Evolutionary conservation across 2,329 filamentous ascomycete species (phyloP), one percentile per base, ranked within the genome.

Genomic region (Fusarium illudens): DNA sequence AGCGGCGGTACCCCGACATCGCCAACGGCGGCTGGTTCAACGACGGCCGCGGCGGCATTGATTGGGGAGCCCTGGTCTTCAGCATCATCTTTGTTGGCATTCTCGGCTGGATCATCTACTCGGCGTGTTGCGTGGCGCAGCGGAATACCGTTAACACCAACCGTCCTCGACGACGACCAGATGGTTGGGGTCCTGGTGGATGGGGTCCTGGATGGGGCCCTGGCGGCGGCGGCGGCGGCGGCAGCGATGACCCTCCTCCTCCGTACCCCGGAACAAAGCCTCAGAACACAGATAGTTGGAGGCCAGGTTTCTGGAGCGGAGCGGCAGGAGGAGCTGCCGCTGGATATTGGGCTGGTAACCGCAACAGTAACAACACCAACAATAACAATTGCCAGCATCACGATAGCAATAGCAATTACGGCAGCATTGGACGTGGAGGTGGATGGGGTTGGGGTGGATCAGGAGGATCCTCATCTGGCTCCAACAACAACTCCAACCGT

Each of bases 301-400:
- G 84, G 51, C 91, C 91, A 6, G 92, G 92, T 1, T 93, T 94
- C 79, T 94, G 91, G 91, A 86, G 82, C 17, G 91, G 91, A 19
- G 79, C 87, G n/a, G 84, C 86, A 0, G 86, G 86, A 15, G 92
- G 91, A 44, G 90, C 89, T 6, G 90, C 91, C 1, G 91, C 90
- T 4, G 89, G 84, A 2, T 93, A 92, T 73, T 76, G 85, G 60
- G 89, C 89, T 6, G 87, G 87, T 0, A 85, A 79, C 39, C 79
- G 81, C n/a, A 80, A 81, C 61, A 78, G 77, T 34, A 76, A 74
- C 62, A 65, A 71, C 72, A 67, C 71, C 73, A 64, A 66, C 52
- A 59, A 71, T 74, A 42, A 59, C n/a, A 58, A 71, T n/a, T 36
- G 59, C 32, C 77, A 66, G 68, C 53, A 68, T 67, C 58, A 67